phyloP scores from a whole-genome alignment of 345 rosid species.

The Erodium maritimum region DNA sequence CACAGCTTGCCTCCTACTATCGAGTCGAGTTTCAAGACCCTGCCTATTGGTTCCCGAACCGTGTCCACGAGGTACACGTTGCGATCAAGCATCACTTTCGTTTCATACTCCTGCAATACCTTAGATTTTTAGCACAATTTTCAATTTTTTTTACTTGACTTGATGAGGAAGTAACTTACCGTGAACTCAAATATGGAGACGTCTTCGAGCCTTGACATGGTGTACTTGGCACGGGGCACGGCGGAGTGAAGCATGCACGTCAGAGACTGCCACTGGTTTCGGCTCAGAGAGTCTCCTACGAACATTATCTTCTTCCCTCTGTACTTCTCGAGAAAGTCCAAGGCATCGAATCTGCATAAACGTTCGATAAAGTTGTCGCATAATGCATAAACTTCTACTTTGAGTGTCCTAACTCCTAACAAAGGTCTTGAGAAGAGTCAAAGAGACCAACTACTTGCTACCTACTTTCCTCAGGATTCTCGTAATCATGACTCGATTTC shows the following conservation, averaged over 20 bases:
- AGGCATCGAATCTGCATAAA: slow-evolving; percentile 16
- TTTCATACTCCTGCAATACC: slow-evolving; percentile 60
- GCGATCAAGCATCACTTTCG: slow-evolving; percentile 42
- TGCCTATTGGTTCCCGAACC: slow-evolving; percentile 39
- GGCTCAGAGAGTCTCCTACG: slow-evolving; percentile 21
- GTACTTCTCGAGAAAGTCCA: background rate
- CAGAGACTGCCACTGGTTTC: slow-evolving; percentile 24
- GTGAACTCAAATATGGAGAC: too few relatives aligned
- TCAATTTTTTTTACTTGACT: too few relatives aligned
- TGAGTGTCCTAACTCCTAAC: too few relatives aligned
- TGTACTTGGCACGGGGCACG: background rate
- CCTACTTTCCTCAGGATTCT: too few relatives aligned
- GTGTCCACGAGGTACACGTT: slow-evolving; percentile 57
- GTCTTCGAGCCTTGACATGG: too few relatives aligned
- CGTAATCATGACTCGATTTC: too few relatives aligned
- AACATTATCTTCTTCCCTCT: slow-evolving; percentile 18
- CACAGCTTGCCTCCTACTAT: slow-evolving; percentile 56
- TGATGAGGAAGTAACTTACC: too few relatives aligned
- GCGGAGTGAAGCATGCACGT: slow-evolving; percentile 19
- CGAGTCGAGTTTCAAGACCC: slow-evolving; percentile 66
- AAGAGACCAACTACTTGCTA: too few relatives aligned
- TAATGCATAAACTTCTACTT: too few relatives aligned
- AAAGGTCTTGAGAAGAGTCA: too few relatives aligned
- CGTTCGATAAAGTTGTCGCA: too few relatives aligned
- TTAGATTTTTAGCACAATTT: too few relatives aligned